Conservation (phyloP, 2,329 filamentous ascomycete genomes). For the Cercospora janseana region DNA sequence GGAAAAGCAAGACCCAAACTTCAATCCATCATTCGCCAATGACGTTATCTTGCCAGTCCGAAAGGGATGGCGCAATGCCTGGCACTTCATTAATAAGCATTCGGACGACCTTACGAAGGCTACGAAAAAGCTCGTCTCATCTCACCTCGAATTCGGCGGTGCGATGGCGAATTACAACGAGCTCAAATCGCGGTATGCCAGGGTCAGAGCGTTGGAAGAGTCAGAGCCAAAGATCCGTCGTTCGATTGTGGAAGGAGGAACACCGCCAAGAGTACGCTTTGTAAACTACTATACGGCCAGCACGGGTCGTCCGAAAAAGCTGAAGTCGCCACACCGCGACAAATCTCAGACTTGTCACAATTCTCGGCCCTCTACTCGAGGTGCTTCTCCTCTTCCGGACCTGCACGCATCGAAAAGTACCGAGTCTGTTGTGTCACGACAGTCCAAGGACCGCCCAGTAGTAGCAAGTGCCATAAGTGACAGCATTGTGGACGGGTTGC, state of each 20-base stretch:
- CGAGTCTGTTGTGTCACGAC: background rate
- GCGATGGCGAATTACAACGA: constrained; percentile 74
- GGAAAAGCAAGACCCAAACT: constrained; percentile 56
- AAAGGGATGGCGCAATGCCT: constrained; percentile 63
- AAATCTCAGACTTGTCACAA: constrained; percentile 15
- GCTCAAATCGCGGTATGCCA: constrained; percentile 67
- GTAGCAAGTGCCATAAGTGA: no score
- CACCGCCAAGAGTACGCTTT: constrained; percentile 65
- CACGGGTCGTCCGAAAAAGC: constrained; percentile 63
- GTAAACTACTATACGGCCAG: constrained; percentile 90
- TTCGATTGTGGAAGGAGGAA: constrained; percentile 35
- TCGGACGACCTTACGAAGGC: constrained; percentile 68
- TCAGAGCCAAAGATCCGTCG: constrained; percentile 52
- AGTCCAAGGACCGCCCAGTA: no score
- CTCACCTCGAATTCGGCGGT: constrained; percentile 79
- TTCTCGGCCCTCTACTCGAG: no score
- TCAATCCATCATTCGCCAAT: constrained; percentile 73
- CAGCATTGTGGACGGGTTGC: no score
- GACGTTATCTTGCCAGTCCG: constrained; percentile 68
- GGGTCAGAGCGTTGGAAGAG: constrained; percentile 69
- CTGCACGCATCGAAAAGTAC: background rate
- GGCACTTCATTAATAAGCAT: constrained; percentile 81
- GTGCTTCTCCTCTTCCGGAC: background rate
- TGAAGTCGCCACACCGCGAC: constrained; percentile 46
- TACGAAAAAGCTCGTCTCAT: constrained; percentile 69